Percentiles rank a stretch among this genome's conserved stretches.
phyloP scores from a whole-genome alignment of 164 flowering plant species.

The Liquidambar formosana region DNA sequence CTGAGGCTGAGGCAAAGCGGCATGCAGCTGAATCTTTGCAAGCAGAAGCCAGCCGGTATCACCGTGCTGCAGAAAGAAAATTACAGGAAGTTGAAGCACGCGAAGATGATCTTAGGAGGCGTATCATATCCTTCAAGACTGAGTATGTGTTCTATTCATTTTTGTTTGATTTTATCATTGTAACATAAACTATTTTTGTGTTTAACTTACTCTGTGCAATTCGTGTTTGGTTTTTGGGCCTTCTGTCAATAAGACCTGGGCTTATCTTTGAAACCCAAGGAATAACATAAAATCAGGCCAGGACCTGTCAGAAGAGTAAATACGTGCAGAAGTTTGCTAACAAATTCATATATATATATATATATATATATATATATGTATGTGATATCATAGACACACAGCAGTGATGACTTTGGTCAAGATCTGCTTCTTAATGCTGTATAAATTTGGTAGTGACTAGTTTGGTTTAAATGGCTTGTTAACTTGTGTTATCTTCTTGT shows the following conservation, averaged over 20 bases:
- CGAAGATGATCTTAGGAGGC: conserved; percentile 83
- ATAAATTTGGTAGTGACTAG: background rate
- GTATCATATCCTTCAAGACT: conserved; percentile 53
- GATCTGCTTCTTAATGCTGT: background rate
- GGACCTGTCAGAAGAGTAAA: background rate
- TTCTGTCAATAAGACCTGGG: background rate
- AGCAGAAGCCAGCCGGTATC: conserved; percentile 67
- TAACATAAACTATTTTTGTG: background rate
- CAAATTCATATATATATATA: too few species aligned
- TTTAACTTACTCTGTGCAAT: background rate
- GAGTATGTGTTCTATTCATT: conserved; percentile 57
- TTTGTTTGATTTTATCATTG: background rate
- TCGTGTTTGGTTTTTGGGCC: background rate
- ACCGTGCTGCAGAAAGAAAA: conserved; percentile 76
- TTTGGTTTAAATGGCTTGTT: conserved; percentile 2
- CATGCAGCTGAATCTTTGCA: conserved; percentile 75
- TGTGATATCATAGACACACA: background rate
- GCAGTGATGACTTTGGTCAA: background rate
- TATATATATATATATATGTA: too few species aligned
- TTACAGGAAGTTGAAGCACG: conserved; percentile 86
- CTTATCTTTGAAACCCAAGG: background rate
- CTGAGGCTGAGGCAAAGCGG: conserved; percentile 68
- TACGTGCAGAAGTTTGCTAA: background rate
- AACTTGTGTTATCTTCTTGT: conserved; percentile 9
- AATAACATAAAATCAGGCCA: background rate